A percentile compares a stretch with the other conserved stretches of the same genome.
Evolutionary conservation across 148 eudicot species (phyloP).

Genomic region (Heliosperma pusillum): DNA sequence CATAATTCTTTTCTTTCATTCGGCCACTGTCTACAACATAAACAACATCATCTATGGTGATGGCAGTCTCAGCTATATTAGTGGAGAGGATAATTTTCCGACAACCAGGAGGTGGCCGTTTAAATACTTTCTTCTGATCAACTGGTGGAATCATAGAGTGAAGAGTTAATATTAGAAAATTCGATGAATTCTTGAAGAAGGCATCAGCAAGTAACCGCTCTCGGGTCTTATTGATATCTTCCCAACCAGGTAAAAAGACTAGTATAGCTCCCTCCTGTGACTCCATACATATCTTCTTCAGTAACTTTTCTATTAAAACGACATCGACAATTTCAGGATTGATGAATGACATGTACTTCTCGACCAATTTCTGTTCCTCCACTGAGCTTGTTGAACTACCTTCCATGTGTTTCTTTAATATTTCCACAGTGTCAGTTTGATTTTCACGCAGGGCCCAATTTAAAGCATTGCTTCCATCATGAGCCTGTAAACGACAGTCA

Average conservation of each 20-base stretch:
- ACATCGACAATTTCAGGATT: constrained; percentile 67
- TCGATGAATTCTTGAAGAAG: constrained; percentile 56
- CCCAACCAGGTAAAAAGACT: constrained; percentile 96
- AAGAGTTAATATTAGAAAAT: constrained; percentile 58
- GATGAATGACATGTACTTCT: constrained; percentile 52
- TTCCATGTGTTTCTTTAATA: constrained; percentile 55
- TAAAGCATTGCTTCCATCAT: constrained; percentile 72
- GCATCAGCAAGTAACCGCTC: constrained; percentile 44
- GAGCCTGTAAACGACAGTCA: constrained; percentile 54
- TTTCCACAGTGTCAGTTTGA: constrained; percentile 57
- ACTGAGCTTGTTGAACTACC: constrained; percentile 33
- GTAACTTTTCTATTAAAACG: constrained; percentile 62
- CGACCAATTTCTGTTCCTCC: constrained; percentile 52
- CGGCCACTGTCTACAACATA: constrained; percentile 91
- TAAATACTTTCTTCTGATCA: constrained; percentile 86
- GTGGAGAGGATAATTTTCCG: constrained; percentile 92
- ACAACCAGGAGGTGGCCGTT: constrained; percentile 66
- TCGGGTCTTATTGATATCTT: constrained; percentile 68
- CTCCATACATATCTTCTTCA: constrained; percentile 70
- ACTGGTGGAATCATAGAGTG: constrained; percentile 84
- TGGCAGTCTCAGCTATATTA: constrained; percentile 88
- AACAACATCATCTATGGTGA: constrained; percentile 94
- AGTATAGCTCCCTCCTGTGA: constrained; percentile 80
- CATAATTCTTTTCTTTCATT: constrained; percentile 93
- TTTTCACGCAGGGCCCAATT: constrained; percentile 68